A percentile compares a stretch with the other conserved stretches of the same genome.
Evolutionary conservation across 1,284 basidiomycete genomes (phyloP).

Genomic region (Papiliotrema fonsecae): DNA sequence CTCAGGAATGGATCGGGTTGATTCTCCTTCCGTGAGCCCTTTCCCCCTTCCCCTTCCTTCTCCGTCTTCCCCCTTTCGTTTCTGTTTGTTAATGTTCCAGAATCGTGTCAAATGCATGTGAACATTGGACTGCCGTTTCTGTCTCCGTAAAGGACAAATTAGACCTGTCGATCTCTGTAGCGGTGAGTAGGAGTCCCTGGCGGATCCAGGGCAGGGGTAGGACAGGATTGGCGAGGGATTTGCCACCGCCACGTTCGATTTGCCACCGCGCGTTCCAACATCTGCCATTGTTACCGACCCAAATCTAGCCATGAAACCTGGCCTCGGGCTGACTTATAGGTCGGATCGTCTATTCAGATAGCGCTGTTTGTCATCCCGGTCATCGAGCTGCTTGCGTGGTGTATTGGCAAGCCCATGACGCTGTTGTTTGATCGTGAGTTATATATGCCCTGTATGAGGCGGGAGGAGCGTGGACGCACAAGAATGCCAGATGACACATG

Average conservation of each 20-base stretch:
- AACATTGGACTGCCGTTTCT: conserved; percentile 82
- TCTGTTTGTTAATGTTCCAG: too few relatives aligned
- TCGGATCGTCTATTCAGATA: conserved; percentile 91
- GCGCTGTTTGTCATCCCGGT: conserved; percentile 75
- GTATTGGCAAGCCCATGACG: conserved; percentile 51
- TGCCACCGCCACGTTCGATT: too few relatives aligned
- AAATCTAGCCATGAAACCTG: too few relatives aligned
- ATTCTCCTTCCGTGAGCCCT: conserved; percentile 83
- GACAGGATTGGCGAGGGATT: too few relatives aligned
- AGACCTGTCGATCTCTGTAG: conserved; percentile 63
- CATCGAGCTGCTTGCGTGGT: conserved; percentile 53
- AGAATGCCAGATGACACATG: too few relatives aligned
- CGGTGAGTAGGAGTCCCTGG: conserved; percentile 54
- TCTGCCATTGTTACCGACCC: too few relatives aligned
- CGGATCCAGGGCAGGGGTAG: too few relatives aligned
- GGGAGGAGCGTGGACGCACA: too few relatives aligned
- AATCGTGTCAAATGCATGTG: conserved; percentile 52
- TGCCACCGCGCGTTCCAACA: too few relatives aligned
- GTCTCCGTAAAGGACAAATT: conserved; percentile 71
- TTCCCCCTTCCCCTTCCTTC: too few relatives aligned
- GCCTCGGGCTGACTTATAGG: conserved; percentile 9
- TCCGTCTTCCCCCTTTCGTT: too few relatives aligned
- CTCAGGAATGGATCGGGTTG: conserved; percentile 71
- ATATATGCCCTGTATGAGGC: too few relatives aligned
- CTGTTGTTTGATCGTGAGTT: conserved; percentile 44